These are phyloP conservation scores for Poa annua DNA, from an alignment of 176 grass and related monocot species.

Conservation along the genomic window DNA sequence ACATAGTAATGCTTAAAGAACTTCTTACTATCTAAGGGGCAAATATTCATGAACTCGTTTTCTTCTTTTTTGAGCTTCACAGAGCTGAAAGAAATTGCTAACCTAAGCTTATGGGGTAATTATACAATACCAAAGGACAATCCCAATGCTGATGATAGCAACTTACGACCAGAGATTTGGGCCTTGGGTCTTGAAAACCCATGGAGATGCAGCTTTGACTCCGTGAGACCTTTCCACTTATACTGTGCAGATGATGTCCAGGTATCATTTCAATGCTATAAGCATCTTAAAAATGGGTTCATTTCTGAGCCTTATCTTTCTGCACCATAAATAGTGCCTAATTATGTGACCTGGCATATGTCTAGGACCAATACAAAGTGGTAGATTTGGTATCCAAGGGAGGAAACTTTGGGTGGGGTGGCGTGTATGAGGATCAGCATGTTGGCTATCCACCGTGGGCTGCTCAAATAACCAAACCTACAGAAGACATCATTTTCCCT, in stretches of 20 bases:
- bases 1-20: neutral
- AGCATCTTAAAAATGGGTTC: neutral
- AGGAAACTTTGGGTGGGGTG: conserved; percentile 60
- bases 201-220: conserved; percentile 67
- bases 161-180: conserved; percentile 57
- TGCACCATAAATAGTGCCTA: neutral
- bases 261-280: conserved; percentile 39
- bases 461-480: conserved; percentile 22
- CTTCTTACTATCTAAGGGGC: no score
- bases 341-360: neutral
- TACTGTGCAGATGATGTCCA: conserved; percentile 68
- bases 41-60: neutral
- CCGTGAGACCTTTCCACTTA: conserved; percentile 51
- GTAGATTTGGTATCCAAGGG: conserved; percentile 48
- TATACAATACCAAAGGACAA: no score
- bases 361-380: conserved; percentile 50
- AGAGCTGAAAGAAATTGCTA: neutral
- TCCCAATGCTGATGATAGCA: conserved; percentile 41
- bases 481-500: conserved; percentile 36
- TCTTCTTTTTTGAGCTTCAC: neutral
- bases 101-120: conserved; percentile 57
- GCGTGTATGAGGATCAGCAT: conserved; percentile 30
- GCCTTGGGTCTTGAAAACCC: conserved; percentile 62
- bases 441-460: conserved; percentile 33
- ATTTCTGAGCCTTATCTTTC: neutral